Base-by-base conservation (phyloP, 768 basidiomycete genomes). In the Obba rivulosa region DNA sequence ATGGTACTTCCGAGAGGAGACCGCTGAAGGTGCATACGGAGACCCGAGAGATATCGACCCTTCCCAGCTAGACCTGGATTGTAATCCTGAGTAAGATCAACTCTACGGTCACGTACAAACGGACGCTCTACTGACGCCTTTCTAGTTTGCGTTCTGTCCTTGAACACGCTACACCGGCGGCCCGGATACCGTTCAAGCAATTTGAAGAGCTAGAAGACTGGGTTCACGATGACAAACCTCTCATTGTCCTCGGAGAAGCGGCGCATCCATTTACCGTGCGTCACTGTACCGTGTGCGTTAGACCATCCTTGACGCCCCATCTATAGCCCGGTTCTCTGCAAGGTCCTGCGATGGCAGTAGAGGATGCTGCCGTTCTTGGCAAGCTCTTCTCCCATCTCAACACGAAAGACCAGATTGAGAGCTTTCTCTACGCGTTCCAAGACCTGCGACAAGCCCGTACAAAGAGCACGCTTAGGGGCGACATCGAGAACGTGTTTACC, bases 351-450 rank as follows among this genome's bases (percentile, higher is more conserved):
- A 69, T 70, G 65, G 65, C 62, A 8, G 48, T 70, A 23, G 71
- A 72, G 43, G 71, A 72, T 48, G 68, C 68, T 4, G 68, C 67
- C 8, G 67, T 71, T 3, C 58, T 72, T 9, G 69, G 63, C 25
- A 68, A 66, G 50, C 56, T 72, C 22, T 71, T 72, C 59, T 63
- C 66, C 4, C 67, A 67, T 47, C 56, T 70, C 16, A 52, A 52
- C 37, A 36, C 39, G 7, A 44, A 52, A 20, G 62, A 61, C 21
- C 67, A 69, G 45, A 65, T 70, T 46, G 45, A 40, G 4, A 57
- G 55, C 41, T 60, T 69, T 40, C 55, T 69, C 2, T 61, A 63
- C 41, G 69, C 66, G 1, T 69, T 63, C 49, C 64, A 68, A 45
- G 63, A 66, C 35, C 46, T 69, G 18, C 66, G 69, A 11, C 63